A percentile compares a stretch with the other conserved stretches of the same genome.
phyloP scores from a whole-genome alignment of 2,329 filamentous ascomycete species.

The Ophioceras dolichostomum region DNA sequence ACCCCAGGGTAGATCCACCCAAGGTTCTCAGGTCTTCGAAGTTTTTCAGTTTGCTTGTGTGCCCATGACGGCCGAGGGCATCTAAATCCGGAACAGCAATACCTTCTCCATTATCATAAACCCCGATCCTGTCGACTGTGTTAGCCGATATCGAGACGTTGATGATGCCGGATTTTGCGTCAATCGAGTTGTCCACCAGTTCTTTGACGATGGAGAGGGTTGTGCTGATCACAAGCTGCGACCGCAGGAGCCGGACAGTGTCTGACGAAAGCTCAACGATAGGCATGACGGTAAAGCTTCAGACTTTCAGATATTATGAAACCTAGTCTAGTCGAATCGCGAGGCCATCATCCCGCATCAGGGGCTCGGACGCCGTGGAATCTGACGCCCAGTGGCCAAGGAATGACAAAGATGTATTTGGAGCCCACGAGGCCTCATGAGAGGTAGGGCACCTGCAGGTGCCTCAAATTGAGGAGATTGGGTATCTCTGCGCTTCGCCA shows the following conservation, averaged over 20 bases:
- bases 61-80: constrained; percentile 49
- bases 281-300: constrained; percentile 22
- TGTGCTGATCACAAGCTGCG: constrained; percentile 46
- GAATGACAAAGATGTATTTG: too few relatives aligned
- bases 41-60: constrained; percentile 62
- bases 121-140: constrained; percentile 55
- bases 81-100: constrained; percentile 51
- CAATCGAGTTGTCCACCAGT: constrained; percentile 65
- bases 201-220: constrained; percentile 59
- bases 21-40: constrained; percentile 48
- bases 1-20: constrained; percentile 54
- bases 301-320: neutral
- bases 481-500: too few relatives aligned
- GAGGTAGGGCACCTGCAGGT: too few relatives aligned
- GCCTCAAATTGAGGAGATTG: too few relatives aligned
- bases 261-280: constrained; percentile 36
- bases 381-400: too few relatives aligned
- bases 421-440: too few relatives aligned
- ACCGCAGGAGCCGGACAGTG: constrained; percentile 44
- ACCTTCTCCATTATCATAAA: constrained; percentile 63
- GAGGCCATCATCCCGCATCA: too few relatives aligned
- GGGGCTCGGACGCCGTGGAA: too few relatives aligned
- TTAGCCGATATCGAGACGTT: constrained; percentile 53
- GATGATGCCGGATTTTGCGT: constrained; percentile 55
- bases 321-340: too few relatives aligned